Evolutionary conservation across 495 filamentous ascomycete genomes (phyloP).

Genomic region (Astrocystis sublimbata): DNA sequence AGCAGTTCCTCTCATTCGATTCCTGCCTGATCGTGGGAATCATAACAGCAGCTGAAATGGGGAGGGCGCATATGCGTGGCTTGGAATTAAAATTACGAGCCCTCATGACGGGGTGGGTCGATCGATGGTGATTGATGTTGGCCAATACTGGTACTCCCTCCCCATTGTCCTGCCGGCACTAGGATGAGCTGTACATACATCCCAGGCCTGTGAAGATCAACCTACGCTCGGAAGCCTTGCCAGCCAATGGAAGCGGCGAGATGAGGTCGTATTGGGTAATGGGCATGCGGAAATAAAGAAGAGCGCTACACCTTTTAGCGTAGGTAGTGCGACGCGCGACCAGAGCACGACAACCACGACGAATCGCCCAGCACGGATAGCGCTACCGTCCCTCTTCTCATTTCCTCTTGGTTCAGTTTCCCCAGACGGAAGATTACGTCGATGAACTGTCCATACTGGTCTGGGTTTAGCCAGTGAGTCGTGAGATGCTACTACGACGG

Average conservation of each 20-base stretch:
- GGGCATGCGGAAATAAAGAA: conserved; percentile 18
- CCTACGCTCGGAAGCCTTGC: not conserved
- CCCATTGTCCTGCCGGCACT: no score
- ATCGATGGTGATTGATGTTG: conserved; percentile 5
- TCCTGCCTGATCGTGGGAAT: conserved; percentile 9
- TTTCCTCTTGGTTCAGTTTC: conserved; percentile 6
- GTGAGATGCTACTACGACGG: not conserved
- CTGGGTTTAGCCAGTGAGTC: no score
- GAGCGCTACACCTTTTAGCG: not conserved
- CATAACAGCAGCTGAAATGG: conserved; percentile 14
- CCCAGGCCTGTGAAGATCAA: not conserved
- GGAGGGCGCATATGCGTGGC: conserved; percentile 13
- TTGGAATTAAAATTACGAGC: conserved; percentile 15
- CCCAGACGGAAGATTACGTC: conserved; percentile 15
- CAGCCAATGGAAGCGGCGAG: conserved; percentile 6
- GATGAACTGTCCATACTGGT: no score
- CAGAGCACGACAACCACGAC: no score
- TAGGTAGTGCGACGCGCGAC: no score
- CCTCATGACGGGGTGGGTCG: conserved; percentile 2
- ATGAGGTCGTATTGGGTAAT: conserved; percentile 20
- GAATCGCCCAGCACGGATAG: not conserved
- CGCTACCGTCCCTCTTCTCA: conserved; percentile 1
- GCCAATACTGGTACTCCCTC: no score
- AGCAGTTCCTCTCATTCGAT: not conserved
- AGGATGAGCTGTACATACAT: not conserved